Evolutionary conservation across 257 asterid species (phyloP).

Genomic region (Gynochthodes officinalis): DNA sequence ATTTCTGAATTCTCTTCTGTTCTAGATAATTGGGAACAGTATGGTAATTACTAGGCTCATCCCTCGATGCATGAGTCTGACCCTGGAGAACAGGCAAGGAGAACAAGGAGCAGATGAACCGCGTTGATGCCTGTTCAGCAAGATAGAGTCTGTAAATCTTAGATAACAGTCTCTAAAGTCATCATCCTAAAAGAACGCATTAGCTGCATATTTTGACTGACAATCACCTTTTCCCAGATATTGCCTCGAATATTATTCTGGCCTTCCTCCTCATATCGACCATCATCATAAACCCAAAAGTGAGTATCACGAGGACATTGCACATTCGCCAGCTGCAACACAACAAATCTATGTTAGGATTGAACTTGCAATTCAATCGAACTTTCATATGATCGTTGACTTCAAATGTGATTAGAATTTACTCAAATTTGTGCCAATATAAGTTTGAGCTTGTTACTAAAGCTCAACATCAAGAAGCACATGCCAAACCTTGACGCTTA

Average conservation of each 20-base stretch:
- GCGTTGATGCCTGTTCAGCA: conserved; percentile 64
- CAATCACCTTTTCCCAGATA: conserved; percentile 87
- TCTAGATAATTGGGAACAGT: conserved; percentile 72
- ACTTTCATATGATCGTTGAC: background rate
- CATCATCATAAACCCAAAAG: conserved; percentile 98
- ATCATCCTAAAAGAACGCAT: conserved; percentile 7
- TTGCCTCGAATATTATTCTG: conserved; percentile 96
- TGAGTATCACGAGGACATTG: conserved; percentile 99
- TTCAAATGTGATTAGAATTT: background rate
- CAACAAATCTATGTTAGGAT: conserved; percentile 11
- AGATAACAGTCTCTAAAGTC: conserved; percentile 15
- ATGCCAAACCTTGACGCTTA: background rate
- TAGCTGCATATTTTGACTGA: background rate
- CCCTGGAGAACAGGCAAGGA: conserved; percentile 91
- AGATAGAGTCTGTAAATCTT: conserved; percentile 6
- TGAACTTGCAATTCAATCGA: background rate
- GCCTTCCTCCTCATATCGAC: conserved; percentile 98
- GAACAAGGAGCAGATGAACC: conserved; percentile 82
- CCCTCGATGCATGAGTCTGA: conserved; percentile 66
- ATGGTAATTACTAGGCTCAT: conserved; percentile 71
- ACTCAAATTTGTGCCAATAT: background rate
- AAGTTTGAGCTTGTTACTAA: background rate
- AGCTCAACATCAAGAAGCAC: background rate
- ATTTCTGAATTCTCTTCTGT: conserved; percentile 71
- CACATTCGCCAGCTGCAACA: conserved; percentile 77